Base-by-base conservation (phyloP, 2,329 filamentous ascomycete genomes). In the Penicillium sp. region DNA sequence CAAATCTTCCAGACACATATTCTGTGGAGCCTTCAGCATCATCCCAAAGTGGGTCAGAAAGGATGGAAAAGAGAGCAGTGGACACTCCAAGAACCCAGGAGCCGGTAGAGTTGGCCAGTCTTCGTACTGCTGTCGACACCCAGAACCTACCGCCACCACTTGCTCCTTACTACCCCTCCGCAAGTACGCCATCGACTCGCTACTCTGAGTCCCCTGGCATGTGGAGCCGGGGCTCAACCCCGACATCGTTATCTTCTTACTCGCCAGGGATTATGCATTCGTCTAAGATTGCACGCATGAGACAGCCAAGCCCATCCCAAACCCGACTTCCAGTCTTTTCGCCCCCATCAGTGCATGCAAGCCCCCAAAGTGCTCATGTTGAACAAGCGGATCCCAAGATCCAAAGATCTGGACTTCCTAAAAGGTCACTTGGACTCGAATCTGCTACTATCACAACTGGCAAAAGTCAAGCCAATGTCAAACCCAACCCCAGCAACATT, bases 191-290 rank as follows among this genome's bases (percentile, higher is more conserved):
- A 22, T 81, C 78, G 3, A 81, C 78, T 36, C 72, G 76, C 54
- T 79, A 79, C 53, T 79, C 78, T 9, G 76, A 75, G 35, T 81
- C 78, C 11, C 78, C 78, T 0, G 77, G 78, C 6, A 72, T 77
- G 56, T 81, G 77, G 77, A 78, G 78, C 64, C 73, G 78, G 54
- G 77, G 73, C 6, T 82, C 80, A 6, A 82, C 80, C 4, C 80
- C 80, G 2, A 81, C 79, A 14, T 81, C 80, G 3, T 67, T 81
- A 58, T 82, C 79, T 11, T 82, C 80, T 13, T 78, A 79, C 58
- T 82, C 80, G 4, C 80, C 80, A 5, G 78, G 78, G 6, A 73
- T 80, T 54, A 69, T 76, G 39, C 73, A 77, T 18, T 71, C 78
- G n/a, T 67, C 70, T 3, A 79, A 79, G 53, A 56, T 72, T 53